Conservation (phyloP, 2,329 filamentous ascomycete species). For the Fusarium chuoi region DNA sequence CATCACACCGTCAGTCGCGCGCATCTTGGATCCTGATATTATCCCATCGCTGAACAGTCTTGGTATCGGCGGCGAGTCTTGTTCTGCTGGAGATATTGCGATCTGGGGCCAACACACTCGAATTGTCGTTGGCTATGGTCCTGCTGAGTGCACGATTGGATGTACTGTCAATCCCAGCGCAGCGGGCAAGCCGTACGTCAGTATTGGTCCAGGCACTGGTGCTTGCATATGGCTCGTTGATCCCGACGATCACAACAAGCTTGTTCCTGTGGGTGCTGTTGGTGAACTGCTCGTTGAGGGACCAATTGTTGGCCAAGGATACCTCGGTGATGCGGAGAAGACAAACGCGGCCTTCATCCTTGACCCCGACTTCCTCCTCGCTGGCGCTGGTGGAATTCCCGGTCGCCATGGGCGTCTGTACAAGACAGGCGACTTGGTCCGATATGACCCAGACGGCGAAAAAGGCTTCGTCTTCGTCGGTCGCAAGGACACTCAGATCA, state of each 20-base stretch:
- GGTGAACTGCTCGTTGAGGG: constrained; percentile 67
- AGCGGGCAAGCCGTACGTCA: constrained; percentile 49
- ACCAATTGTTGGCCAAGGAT: constrained; percentile 70
- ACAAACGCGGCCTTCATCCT: constrained; percentile 68
- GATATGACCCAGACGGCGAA: constrained; percentile 63
- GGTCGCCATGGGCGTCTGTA: constrained; percentile 61
- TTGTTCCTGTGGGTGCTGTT: constrained; percentile 60
- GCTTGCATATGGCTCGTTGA: constrained; percentile 64
- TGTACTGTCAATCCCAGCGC: constrained; percentile 58
- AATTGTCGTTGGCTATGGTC: constrained; percentile 64
- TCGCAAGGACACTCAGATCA: constrained; percentile 75
- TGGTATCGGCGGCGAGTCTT: constrained; percentile 62
- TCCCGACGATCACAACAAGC: constrained; percentile 56
- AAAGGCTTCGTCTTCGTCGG: constrained; percentile 67
- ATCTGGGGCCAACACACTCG: constrained; percentile 58
- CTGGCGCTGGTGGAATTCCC: constrained; percentile 48
- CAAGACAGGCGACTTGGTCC: constrained; percentile 69
- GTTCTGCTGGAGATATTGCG: constrained; percentile 61
- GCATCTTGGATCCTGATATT: constrained; percentile 57
- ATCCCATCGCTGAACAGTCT: constrained; percentile 59
- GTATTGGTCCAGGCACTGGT: constrained; percentile 60
- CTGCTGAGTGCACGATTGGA: constrained; percentile 65
- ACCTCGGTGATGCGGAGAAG: constrained; percentile 67
- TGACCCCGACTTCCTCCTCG: constrained; percentile 62
- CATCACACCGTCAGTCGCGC: constrained; percentile 62